Percentiles rank a stretch among this genome's conserved stretches.
Conservation (phyloP, 2,329 filamentous ascomycete species). For the Orbilia oligospora region DNA sequence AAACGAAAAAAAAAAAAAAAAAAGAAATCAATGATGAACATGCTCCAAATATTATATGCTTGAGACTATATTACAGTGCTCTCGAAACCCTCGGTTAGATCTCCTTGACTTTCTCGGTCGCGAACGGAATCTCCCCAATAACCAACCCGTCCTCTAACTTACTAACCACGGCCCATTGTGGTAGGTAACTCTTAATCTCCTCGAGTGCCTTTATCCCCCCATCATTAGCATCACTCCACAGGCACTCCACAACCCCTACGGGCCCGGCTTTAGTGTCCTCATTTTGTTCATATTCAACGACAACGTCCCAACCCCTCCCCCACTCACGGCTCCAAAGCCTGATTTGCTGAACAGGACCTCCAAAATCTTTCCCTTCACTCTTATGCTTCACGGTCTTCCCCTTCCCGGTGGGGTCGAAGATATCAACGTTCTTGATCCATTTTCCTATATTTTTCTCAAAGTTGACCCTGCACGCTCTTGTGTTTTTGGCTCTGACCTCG, state of each 20-base stretch:
- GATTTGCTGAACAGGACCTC: slow-evolving; percentile 77
- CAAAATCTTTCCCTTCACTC: slow-evolving; percentile 71
- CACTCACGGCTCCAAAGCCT: slow-evolving; percentile 87
- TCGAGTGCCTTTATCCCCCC: slow-evolving; percentile 84
- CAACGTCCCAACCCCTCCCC: slow-evolving; percentile 81
- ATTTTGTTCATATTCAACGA: slow-evolving; percentile 69
- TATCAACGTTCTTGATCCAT: slow-evolving; percentile 2
- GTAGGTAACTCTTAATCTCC: slow-evolving; percentile 81
- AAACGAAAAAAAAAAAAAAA: background rate
- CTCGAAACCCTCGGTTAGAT: background rate
- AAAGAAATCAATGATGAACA: background rate
- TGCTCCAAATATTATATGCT: background rate
- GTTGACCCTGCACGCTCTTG: slow-evolving; percentile 80
- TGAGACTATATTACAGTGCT: background rate
- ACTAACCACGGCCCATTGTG: slow-evolving; percentile 82
- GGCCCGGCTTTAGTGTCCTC: slow-evolving; percentile 66
- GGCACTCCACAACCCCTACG: slow-evolving; percentile 79
- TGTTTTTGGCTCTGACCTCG: slow-evolving; percentile 79
- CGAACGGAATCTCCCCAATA: slow-evolving; percentile 72
- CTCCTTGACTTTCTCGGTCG: background rate
- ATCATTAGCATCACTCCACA: slow-evolving; percentile 88
- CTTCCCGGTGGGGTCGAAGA: slow-evolving; percentile 68
- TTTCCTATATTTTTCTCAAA: background rate
- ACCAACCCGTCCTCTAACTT: slow-evolving; percentile 85
- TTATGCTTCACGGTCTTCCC: slow-evolving; percentile 75